Base-by-base conservation (phyloP, 164 flowering plant genomes). In the Piper longum region DNA sequence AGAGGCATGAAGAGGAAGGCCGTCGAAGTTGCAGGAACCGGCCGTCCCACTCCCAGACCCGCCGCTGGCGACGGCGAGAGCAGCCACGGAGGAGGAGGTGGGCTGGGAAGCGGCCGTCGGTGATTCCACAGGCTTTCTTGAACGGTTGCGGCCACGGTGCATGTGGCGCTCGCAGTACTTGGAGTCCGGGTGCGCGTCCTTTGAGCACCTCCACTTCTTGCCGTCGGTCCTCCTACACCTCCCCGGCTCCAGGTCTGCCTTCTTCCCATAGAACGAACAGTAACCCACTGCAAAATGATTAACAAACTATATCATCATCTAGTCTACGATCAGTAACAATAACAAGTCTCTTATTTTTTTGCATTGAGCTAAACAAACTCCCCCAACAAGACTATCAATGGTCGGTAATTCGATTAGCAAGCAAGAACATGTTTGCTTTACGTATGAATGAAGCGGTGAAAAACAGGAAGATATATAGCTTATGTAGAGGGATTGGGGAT, bases 121-220 rank as follows among this genome's bases (percentile, higher is more conserved):
- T 63, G 96, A 59, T 89, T 89, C 96, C 93, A 89, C 95, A 85
- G 82, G 97, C 95, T 91, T 91, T 87, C 93, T 88, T 85, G 96
- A 88, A 88, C 91, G 91, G 82, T 82, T 83, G 66, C 78, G 75
- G 62, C 89, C 89, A 60, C 89, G 77, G 67, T 85, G 87, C 90
- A 85, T 85, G 76, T 85, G 90, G 75, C 88, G 82, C 82, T 83
- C 88, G 59, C 91, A 85, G 71, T 83, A 85, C 72, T 85, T 85
- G 58, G 86, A 82, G 75, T 83, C 88, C 14, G 86, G 85, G 65
- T 82, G 78, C 3, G 88, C 91, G 16, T 85, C 91, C 70, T 83
- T 85, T 59, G 90, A 79, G 84, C 90, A 85, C 75, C 90, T 73
- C 90, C 87, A 85, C 61, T 85, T 85, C 77, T 85, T 85, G 42